A percentile compares a stretch with the other conserved stretches of the same genome.
Conservation (phyloP, 495 filamentous ascomycete species). For the Pyrenopolyporus hunteri region DNA sequence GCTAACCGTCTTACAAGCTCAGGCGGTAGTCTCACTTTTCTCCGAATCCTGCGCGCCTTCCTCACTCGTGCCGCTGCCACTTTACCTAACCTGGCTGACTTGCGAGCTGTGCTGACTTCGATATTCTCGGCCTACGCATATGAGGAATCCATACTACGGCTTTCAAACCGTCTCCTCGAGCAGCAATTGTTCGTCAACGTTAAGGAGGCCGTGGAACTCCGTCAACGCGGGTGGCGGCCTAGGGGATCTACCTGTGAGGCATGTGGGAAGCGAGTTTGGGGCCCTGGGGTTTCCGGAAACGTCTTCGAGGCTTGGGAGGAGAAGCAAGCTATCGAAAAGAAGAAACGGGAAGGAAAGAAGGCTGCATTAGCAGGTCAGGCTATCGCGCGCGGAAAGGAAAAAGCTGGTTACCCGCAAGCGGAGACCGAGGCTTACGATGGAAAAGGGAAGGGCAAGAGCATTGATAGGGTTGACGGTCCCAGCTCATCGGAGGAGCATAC, state of each 20-base stretch:
- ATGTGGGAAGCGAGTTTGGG: slow-evolving; percentile 86
- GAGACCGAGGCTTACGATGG: slow-evolving; percentile 32
- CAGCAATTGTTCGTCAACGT: slow-evolving; percentile 90
- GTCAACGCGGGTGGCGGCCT: slow-evolving; percentile 90
- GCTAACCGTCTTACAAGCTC: slow-evolving; percentile 45
- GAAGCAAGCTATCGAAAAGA: slow-evolving; percentile 58
- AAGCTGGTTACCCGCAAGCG: slow-evolving; percentile 32
- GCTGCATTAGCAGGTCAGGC: slow-evolving; percentile 29
- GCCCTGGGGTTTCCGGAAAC: slow-evolving; percentile 77
- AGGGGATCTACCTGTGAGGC: slow-evolving; percentile 84
- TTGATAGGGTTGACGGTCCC: slow-evolving; percentile 28
- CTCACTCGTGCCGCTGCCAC: slow-evolving; percentile 79
- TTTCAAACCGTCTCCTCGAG: slow-evolving; percentile 86
- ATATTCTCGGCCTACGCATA: slow-evolving; percentile 96
- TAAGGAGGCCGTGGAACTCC: slow-evolving; percentile 69
- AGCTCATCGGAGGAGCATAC: slow-evolving; percentile 5
- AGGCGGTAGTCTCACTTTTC: slow-evolving; percentile 73
- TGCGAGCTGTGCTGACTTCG: slow-evolving; percentile 80
- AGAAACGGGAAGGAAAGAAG: slow-evolving; percentile 45
- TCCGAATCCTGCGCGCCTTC: slow-evolving; percentile 88
- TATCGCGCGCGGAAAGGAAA: slow-evolving; percentile 39
- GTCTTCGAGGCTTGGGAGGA: slow-evolving; percentile 84
- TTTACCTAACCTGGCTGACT: slow-evolving; percentile 84
- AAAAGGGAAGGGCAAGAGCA: slow-evolving; percentile 45
- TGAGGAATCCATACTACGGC: slow-evolving; percentile 81